Percentiles rank a stretch among this genome's conserved stretches.
These are phyloP conservation scores for Vitellaria paradoxa DNA, from an alignment of 179 eudicot species.

Conservation along the genomic window DNA sequence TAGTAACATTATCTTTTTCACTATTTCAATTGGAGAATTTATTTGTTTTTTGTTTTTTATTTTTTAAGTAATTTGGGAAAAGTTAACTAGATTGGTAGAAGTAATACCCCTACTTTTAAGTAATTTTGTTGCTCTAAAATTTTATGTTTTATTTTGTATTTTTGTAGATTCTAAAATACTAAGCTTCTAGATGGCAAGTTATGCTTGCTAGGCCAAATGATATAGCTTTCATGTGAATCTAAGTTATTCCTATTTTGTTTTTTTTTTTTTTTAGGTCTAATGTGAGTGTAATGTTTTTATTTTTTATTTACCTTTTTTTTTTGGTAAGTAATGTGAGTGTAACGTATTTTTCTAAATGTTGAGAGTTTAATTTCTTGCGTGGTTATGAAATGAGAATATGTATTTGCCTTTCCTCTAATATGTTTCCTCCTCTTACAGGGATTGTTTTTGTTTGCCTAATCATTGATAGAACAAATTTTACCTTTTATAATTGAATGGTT, in stretches of 20 bases:
- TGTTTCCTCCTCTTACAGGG: constrained; percentile 44
- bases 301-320: too few relatives aligned
- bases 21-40: too few relatives aligned
- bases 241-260: constrained; percentile 19
- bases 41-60: too few relatives aligned
- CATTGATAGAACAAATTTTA: constrained; percentile 35
- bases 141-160: too few relatives aligned
- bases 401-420: constrained; percentile 13
- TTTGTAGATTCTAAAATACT: neutral
- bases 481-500: constrained; percentile 7
- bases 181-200: constrained; percentile 35
- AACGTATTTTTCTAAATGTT: constrained; percentile 29
- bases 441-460: constrained; percentile 59
- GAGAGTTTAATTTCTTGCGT: constrained; percentile 38
- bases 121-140: too few relatives aligned
- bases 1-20: too few relatives aligned
- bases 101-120: too few relatives aligned
- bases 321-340: constrained; percentile 20
- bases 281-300: too few relatives aligned
- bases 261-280: neutral
- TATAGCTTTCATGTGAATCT: constrained; percentile 31
- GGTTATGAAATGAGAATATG: constrained; percentile 22
- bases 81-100: too few relatives aligned
- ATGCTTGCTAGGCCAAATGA: constrained; percentile 77
- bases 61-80: too few relatives aligned